phyloP scores from a whole-genome alignment of 2,329 filamentous ascomycete genomes.

The Chaetomiaceae sp. region DNA sequence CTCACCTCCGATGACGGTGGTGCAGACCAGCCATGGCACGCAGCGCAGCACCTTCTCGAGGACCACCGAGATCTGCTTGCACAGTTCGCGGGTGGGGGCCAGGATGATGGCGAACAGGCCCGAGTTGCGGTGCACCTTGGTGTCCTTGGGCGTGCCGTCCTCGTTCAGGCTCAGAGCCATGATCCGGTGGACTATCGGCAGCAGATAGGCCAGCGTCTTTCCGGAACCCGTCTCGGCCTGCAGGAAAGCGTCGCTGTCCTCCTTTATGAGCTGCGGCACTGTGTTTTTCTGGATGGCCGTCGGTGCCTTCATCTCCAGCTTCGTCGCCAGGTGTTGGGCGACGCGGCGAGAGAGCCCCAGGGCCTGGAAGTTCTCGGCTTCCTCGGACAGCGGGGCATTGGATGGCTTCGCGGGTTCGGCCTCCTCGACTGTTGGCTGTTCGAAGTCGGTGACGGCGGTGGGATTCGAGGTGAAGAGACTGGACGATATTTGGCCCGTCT shows the following conservation, averaged over 20 bases:
- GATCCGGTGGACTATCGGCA: constrained; percentile 87
- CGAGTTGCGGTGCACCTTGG: constrained; percentile 70
- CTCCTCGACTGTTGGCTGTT: constrained; percentile 42
- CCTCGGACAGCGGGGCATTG: constrained; percentile 82
- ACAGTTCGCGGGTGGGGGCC: constrained; percentile 87
- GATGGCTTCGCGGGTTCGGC: constrained; percentile 64
- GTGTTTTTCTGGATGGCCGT: constrained; percentile 93
- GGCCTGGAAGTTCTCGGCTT: constrained; percentile 79
- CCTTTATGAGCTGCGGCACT: constrained; percentile 71
- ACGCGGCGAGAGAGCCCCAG: constrained; percentile 77
- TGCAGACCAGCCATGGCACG: constrained; percentile 89
- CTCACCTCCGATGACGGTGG: constrained; percentile 69
- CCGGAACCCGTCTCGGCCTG: constrained; percentile 96
- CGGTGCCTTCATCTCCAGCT: constrained; percentile 82
- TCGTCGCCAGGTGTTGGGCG: constrained; percentile 75
- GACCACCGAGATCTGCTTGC: constrained; percentile 86
- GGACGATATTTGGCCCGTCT: constrained; percentile 59
- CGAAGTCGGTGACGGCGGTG: constrained; percentile 57
- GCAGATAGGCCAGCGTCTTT: constrained; percentile 92
- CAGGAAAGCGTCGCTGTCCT: constrained; percentile 87
- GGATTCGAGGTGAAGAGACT: constrained; percentile 92
- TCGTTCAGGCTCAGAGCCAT: constrained; percentile 64
- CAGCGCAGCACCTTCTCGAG: constrained; percentile 82
- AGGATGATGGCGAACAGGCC: constrained; percentile 92
- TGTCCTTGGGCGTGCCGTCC: constrained; percentile 39